Evolutionary conservation across 768 basidiomycete species (phyloP).

Genomic region (Boletellus sp.): DNA sequence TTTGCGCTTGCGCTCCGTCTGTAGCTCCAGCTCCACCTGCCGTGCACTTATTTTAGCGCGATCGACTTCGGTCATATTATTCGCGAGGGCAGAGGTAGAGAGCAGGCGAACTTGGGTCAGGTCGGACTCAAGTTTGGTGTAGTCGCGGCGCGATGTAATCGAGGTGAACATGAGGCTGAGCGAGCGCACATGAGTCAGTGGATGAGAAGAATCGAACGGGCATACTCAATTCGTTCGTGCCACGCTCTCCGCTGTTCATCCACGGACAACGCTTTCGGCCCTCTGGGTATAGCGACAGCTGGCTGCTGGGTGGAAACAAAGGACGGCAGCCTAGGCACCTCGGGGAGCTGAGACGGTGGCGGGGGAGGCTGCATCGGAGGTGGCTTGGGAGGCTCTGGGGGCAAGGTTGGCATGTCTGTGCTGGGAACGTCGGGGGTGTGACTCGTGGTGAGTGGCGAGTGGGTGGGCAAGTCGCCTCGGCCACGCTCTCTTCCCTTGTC

Average conservation of each 20-base stretch:
- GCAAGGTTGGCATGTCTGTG: neutral
- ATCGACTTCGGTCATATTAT: slow-evolving; percentile 24
- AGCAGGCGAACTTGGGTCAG: slow-evolving; percentile 26
- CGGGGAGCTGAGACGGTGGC: slow-evolving; percentile 16
- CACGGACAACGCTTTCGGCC: slow-evolving; percentile 23
- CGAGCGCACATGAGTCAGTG: neutral
- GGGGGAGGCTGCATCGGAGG: slow-evolving; percentile 20
- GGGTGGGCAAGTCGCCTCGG: neutral
- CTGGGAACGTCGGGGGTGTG: neutral
- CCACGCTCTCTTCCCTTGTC: slow-evolving; percentile 7
- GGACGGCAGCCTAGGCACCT: slow-evolving; percentile 16
- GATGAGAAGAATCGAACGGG: neutral
- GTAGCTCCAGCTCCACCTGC: slow-evolving; percentile 20
- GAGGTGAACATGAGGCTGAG: slow-evolving; percentile 37
- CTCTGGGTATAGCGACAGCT: slow-evolving; percentile 1
- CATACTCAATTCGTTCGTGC: slow-evolving; percentile 41
- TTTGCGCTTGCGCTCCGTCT: slow-evolving; percentile 29
- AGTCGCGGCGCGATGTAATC: slow-evolving; percentile 32
- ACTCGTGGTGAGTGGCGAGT: neutral
- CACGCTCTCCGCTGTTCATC: slow-evolving; percentile 38
- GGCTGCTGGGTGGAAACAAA: slow-evolving; percentile 16
- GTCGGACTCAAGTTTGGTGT: slow-evolving; percentile 32
- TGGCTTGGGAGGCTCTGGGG: slow-evolving; percentile 15
- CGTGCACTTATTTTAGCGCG: slow-evolving; percentile 22
- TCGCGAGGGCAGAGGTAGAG: slow-evolving; percentile 21